Evolutionary conservation across 108 stramenopile species (phyloP).

Genomic region (Cyclotella baltica): DNA sequence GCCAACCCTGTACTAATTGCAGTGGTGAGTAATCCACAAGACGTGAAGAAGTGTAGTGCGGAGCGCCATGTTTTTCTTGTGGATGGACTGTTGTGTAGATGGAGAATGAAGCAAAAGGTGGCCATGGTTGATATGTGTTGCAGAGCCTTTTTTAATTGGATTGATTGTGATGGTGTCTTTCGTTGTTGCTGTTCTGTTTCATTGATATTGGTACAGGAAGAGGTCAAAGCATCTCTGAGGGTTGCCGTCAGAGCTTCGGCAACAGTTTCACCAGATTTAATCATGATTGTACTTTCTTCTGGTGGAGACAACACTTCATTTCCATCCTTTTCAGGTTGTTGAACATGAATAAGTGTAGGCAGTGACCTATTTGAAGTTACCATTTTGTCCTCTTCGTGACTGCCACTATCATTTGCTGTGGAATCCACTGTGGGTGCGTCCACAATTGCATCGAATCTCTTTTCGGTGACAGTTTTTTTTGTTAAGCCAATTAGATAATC

Average conservation of each 20-base stretch:
- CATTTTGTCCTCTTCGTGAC: conserved; percentile 19
- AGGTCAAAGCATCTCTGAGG: too few species aligned
- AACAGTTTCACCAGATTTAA: too few species aligned
- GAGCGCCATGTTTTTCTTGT: conserved; percentile 42
- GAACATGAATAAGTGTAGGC: conserved; percentile 10
- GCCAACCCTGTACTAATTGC: conserved; percentile 33
- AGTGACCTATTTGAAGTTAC: not conserved
- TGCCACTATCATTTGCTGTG: not conserved
- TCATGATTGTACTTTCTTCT: not conserved
- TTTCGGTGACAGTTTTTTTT: not conserved
- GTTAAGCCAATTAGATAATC: conserved; percentile 19
- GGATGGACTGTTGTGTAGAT: conserved; percentile 33
- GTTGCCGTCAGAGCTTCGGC: too few species aligned
- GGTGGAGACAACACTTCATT: not conserved
- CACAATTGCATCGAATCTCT: not conserved
- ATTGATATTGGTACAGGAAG: too few species aligned
- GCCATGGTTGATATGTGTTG: conserved; percentile 28
- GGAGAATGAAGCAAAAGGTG: conserved; percentile 35
- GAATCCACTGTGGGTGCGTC: conserved; percentile 15
- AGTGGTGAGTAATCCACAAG: conserved; percentile 31
- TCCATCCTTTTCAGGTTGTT: conserved; percentile 1
- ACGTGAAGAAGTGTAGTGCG: conserved; percentile 31
- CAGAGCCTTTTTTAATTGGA: conserved; percentile 27
- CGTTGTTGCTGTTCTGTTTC: not conserved
- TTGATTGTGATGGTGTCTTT: conserved; percentile 3